Evolutionary conservation across 2,329 filamentous ascomycete genomes (phyloP), one percentile per base, ranked within the genome.

Genomic region (Pseudogymnoascus sp.): DNA sequence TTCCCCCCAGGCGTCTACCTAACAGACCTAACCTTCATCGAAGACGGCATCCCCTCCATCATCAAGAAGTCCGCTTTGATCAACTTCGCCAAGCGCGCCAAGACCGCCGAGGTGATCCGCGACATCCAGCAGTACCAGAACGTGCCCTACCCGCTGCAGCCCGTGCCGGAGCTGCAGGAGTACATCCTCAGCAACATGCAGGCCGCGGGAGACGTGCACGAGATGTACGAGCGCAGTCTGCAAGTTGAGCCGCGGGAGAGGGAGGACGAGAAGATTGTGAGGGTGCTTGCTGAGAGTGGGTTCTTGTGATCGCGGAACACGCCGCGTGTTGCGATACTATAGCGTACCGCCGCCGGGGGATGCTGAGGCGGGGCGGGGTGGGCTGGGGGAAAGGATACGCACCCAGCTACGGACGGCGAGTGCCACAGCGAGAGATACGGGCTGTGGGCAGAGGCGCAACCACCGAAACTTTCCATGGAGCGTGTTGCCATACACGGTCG

Each of bases 101-200:
- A 97, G 82, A 97, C 95, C 13, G 95, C 95, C 19, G 95, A 97
- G 75, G 95, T 99, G 44, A 99, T 99, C 71, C 90, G 93, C 67
- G 93, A 97, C 75, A 97, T 99, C 68, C 95, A 97, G 76, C 93
- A 97, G 74, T 99, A 97, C 74, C 95, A 99, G 76, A 97, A 96
- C 71, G 91, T 96, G 66, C 92, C 92, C n/a, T 99, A 97, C 74
- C 88, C 90, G 7, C 80, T 99, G 62, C 90, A 96, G 73, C 84
- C 92, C 0, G 93, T 99, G 15, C 84, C 87, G 1, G 95, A 97
- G 77, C 81, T 99, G 68, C 93, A 97, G 75, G 93, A 97, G 70
- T 99, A 97, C 77, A 96, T 99, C 68, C 78, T 97, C 69, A 93
- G 87, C 75, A 97, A 97, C 75, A 96, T 97, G 90, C 89, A 96